phyloP scores from a whole-genome alignment of 345 rosid genomes.

The Euphorbia peplus region DNA sequence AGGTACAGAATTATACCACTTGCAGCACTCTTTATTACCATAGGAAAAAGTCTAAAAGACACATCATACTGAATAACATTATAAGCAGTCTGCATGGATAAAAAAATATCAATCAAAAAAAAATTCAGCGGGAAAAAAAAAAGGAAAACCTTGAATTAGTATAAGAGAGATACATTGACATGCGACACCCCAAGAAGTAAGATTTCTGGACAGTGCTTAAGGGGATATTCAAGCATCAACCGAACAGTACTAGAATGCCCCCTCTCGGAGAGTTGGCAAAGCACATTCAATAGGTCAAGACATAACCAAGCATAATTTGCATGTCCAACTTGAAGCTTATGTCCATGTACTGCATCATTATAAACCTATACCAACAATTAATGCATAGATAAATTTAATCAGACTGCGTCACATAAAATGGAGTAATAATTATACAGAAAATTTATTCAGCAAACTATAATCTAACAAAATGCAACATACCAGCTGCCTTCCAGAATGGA shows the following conservation, averaged over 20 bases:
- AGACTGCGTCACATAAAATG: slow-evolving; percentile 9
- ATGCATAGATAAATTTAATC: slow-evolving; percentile 17
- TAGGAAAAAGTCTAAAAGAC: slow-evolving; percentile 60
- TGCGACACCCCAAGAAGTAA: slow-evolving; percentile 87
- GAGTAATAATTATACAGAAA: slow-evolving; percentile 12
- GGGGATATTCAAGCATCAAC: slow-evolving; percentile 73
- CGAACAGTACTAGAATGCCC: slow-evolving; percentile 68
- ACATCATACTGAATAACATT: slow-evolving; percentile 77
- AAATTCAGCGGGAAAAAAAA: neutral
- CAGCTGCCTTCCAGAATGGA: slow-evolving; percentile 76
- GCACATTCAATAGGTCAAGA: slow-evolving; percentile 78
- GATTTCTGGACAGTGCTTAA: slow-evolving; percentile 77
- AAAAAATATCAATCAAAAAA: slow-evolving; percentile 7
- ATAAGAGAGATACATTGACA: slow-evolving; percentile 48
- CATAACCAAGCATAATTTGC: slow-evolving; percentile 87
- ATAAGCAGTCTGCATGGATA: slow-evolving; percentile 69
- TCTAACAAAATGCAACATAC: slow-evolving; percentile 39
- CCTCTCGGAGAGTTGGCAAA: slow-evolving; percentile 87
- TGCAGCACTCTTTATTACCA: slow-evolving; percentile 43
- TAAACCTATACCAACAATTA: slow-evolving; percentile 47
- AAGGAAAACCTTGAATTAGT: neutral
- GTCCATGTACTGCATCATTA: slow-evolving; percentile 63
- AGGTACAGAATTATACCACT: slow-evolving; percentile 59
- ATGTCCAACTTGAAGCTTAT: slow-evolving; percentile 62
- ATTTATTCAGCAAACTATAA: neutral